A percentile compares a stretch with the other conserved stretches of the same genome.
phyloP scores from a whole-genome alignment of 768 basidiomycete genomes.

The Lentinus brumalis region DNA sequence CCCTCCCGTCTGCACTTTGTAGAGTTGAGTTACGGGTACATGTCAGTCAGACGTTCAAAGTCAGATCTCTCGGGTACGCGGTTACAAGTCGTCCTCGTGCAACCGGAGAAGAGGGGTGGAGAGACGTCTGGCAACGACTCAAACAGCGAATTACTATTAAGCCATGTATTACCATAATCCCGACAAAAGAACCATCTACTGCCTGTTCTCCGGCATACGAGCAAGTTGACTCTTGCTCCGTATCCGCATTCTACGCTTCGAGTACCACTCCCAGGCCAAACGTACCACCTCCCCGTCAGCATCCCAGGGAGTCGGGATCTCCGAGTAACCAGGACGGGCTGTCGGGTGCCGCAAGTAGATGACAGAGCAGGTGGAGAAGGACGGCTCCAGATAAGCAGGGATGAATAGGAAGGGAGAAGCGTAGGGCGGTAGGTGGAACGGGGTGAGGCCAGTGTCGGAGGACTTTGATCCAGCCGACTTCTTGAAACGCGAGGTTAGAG shows the following conservation, averaged over 20 bases:
- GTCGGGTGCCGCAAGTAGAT: slow-evolving; percentile 96
- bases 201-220: slow-evolving; percentile 69
- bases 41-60: no score
- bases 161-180: slow-evolving; percentile 19
- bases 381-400: slow-evolving; percentile 86
- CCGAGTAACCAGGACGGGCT: slow-evolving; percentile 92
- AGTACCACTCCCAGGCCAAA: slow-evolving; percentile 96
- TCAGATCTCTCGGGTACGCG: no score
- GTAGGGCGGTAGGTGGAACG: slow-evolving; percentile 84
- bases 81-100: no score
- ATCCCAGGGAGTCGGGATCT: slow-evolving; percentile 94
- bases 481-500: neutral
- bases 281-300: slow-evolving; percentile 93
- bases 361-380: slow-evolving; percentile 86
- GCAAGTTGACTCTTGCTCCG: slow-evolving; percentile 64
- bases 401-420: slow-evolving; percentile 93
- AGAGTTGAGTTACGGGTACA: no score
- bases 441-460: slow-evolving; percentile 45
- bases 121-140: neutral
- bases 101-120: no score
- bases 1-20: no score
- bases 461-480: neutral
- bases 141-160: slow-evolving; percentile 14
- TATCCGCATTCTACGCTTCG: slow-evolving; percentile 65
- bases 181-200: slow-evolving; percentile 16